Evolutionary conservation across 2,329 filamentous ascomycete species (phyloP).

Genomic region (Beauveria medogensis): DNA sequence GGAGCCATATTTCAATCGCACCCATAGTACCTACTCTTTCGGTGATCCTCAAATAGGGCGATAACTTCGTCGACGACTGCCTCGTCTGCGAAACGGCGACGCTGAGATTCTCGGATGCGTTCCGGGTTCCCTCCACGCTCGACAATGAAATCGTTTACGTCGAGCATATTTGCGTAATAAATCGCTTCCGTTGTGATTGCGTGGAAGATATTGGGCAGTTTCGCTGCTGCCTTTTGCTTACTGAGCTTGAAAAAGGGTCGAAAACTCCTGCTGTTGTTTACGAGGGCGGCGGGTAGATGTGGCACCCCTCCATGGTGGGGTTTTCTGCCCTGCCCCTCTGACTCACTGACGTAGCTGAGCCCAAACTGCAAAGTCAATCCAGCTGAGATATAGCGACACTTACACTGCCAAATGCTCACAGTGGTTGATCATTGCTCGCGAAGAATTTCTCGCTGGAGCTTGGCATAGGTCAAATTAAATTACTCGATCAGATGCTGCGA

Average conservation of each 20-base stretch:
- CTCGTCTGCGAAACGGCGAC: slow-evolving; percentile 69
- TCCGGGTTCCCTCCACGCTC: slow-evolving; percentile 89
- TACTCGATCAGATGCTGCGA: background rate
- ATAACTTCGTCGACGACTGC: slow-evolving; percentile 89
- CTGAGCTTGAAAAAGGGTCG: background rate
- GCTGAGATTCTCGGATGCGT: slow-evolving; percentile 85
- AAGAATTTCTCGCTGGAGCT: background rate
- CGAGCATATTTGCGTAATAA: slow-evolving; percentile 49
- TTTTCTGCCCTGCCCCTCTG: slow-evolving; percentile 12
- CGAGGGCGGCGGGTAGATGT: background rate
- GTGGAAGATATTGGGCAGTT: too few relatives aligned
- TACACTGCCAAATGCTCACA: background rate
- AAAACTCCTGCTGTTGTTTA: slow-evolving; percentile 1
- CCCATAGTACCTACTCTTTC: slow-evolving; percentile 48
- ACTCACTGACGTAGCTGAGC: background rate
- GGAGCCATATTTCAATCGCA: too few relatives aligned
- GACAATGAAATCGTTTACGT: slow-evolving; percentile 69
- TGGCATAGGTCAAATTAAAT: background rate
- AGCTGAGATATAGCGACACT: background rate
- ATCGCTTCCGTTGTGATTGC: background rate
- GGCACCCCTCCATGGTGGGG: slow-evolving; percentile 7
- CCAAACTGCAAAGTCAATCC: background rate
- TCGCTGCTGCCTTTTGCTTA: background rate
- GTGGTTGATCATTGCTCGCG: background rate
- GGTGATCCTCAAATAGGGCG: slow-evolving; percentile 75